A percentile compares a stretch with the other conserved stretches of the same genome.
Evolutionary conservation across 305 asterid species (phyloP).

Genomic region (Fraxinus dipetala): DNA sequence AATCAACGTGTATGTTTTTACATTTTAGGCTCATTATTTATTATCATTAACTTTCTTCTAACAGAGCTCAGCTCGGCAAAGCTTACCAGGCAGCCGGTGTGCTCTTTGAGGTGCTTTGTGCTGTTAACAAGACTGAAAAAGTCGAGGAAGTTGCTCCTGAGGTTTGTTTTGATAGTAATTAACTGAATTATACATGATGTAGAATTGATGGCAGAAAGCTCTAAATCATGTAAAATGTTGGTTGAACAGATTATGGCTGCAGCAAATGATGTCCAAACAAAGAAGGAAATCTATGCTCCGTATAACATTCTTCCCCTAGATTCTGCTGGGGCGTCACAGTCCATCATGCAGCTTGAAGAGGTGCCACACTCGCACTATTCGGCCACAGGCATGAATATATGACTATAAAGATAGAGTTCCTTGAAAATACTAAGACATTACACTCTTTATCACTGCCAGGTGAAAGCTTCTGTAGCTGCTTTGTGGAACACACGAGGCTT

Average conservation of each 20-base stretch:
- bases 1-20: constrained; percentile 10
- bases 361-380: constrained; percentile 35
- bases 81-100: constrained; percentile 84
- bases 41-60: constrained; percentile 9
- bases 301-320: constrained; percentile 91
- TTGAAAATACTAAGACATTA: constrained; percentile 12
- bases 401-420: constrained; percentile 17
- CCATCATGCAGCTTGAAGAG: constrained; percentile 99
- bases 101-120: constrained; percentile 86
- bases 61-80: constrained; percentile 86
- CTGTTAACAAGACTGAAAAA: constrained; percentile 73
- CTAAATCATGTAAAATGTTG: constrained; percentile 16
- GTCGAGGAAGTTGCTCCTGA: constrained; percentile 79
- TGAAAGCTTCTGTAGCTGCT: constrained; percentile 85
- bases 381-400: constrained; percentile 18
- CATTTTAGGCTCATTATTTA: background rate
- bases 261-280: constrained; percentile 47
- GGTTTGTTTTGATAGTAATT: constrained; percentile 37
- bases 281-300: constrained; percentile 46
- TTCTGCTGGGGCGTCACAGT: constrained; percentile 90
- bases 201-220: constrained; percentile 16
- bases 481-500: constrained; percentile 67
- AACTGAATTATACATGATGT: background rate
- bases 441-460: constrained; percentile 40
- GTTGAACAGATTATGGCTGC: constrained; percentile 43